phyloP scores from a whole-genome alignment of 2,329 filamentous ascomycete species.

The Claviceps sp. region DNA sequence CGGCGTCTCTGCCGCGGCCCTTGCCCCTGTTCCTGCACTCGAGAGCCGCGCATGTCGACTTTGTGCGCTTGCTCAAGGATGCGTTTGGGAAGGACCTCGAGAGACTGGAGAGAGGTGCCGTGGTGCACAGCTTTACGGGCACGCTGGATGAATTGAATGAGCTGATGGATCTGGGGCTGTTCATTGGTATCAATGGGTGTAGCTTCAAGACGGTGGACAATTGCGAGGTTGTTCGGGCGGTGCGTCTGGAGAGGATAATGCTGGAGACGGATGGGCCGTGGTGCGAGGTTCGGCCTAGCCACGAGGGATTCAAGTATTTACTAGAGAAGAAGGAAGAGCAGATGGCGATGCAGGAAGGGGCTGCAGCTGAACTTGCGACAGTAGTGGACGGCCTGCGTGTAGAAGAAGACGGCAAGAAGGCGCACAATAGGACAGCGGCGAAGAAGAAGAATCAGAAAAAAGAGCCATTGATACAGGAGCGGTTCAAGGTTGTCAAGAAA shows the following conservation, averaged over 20 bases:
- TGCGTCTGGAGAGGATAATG: conserved; percentile 71
- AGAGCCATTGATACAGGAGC: conserved; percentile 51
- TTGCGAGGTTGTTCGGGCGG: conserved; percentile 64
- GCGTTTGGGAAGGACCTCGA: conserved; percentile 46
- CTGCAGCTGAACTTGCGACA: conserved; percentile 6
- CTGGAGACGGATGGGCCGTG: conserved; percentile 96
- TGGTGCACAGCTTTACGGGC: conserved; percentile 94
- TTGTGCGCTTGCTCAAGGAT: conserved; percentile 54
- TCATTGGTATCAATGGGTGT: conserved; percentile 94
- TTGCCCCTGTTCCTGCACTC: conserved; percentile 88
- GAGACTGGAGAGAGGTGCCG: conserved; percentile 56
- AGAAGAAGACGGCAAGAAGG: conserved; percentile 21
- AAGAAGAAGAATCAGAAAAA: conserved; percentile 39
- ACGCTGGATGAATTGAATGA: conserved; percentile 72
- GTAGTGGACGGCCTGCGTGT: conserved; percentile 12
- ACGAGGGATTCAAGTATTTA: conserved; percentile 67
- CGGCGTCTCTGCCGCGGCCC: conserved; percentile 52
- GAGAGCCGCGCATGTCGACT: conserved; percentile 74
- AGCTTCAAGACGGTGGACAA: conserved; percentile 93
- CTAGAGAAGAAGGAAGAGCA: conserved; percentile 26
- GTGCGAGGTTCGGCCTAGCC: conserved; percentile 85
- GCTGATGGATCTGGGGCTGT: conserved; percentile 65
- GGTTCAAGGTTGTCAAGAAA: conserved; percentile 83
- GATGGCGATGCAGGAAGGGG: conserved; percentile 12
- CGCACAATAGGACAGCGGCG: conserved; percentile 9